These are phyloP conservation scores for Coccinonectria pachysandricola DNA, from an alignment of 2,329 filamentous ascomycete genomes.

Conservation along the genomic window DNA sequence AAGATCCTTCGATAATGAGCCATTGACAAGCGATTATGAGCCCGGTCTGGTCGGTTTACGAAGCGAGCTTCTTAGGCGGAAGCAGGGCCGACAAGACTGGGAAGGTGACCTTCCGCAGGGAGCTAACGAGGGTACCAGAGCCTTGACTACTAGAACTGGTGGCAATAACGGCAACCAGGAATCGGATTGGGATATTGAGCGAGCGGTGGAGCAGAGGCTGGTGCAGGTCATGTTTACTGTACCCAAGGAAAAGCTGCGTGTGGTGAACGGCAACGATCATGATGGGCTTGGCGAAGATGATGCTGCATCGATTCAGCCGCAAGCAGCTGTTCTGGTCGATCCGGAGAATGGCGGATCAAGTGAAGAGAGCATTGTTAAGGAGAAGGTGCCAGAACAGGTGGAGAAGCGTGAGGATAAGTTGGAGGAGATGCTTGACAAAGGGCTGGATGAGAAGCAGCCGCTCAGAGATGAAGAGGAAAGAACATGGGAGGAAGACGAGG, in stretches of 20 bases:
- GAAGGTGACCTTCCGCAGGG: constrained; percentile 22
- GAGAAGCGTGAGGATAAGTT: constrained; percentile 3
- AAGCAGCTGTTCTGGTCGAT: constrained; percentile 32
- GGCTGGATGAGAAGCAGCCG: constrained; percentile 2
- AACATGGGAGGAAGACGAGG: constrained; percentile 2
- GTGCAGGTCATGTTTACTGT: constrained; percentile 91
- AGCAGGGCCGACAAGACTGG: constrained; percentile 47
- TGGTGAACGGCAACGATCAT: constrained; percentile 72
- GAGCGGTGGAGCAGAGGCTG: constrained; percentile 57
- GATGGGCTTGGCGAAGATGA: constrained; percentile 21
- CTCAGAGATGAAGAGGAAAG: constrained; percentile 1
- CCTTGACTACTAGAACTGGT: constrained; percentile 21
- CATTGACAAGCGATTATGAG: constrained; percentile 33
- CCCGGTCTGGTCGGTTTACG: constrained; percentile 32
- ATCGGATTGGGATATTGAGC: constrained; percentile 70
- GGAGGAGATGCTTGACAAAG: not conserved
- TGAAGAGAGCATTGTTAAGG: constrained; percentile 3
- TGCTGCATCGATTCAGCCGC: constrained; percentile 18
- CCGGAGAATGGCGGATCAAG: constrained; percentile 13
- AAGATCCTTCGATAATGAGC: constrained; percentile 24
- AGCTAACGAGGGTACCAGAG: constrained; percentile 7
- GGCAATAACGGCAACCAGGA: constrained; percentile 31
- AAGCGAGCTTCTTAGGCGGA: constrained; percentile 41
- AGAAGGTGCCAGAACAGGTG: constrained; percentile 7
- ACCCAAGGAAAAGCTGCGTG: constrained; percentile 71